Conservation (phyloP, 345 rosid species). For the thale cress (Arabidopsis thaliana) region TAIR10.1 NC_003070.9:5417501-5418000, state of each 20-base stretch:
- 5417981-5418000: conserved; percentile 91
- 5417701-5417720: conserved; percentile 95
- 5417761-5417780: conserved; percentile 94
- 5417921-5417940: conserved; percentile 93
- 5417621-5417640: conserved; percentile 86
- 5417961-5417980: conserved; percentile 89
- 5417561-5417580: conserved; percentile 77
- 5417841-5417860: conserved; percentile 13
- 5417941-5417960: conserved; percentile 68
- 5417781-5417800: conserved; percentile 86
- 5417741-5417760: conserved; percentile 85
- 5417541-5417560: conserved; percentile 89
- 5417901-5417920: conserved; percentile 87
- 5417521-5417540: conserved; percentile 84
- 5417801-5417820: conserved; percentile 54
- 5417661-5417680: conserved; percentile 88
- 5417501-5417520: conserved; percentile 86
- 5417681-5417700: conserved; percentile 92
- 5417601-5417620: conserved; percentile 90
- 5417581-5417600: conserved; percentile 81
- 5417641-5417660: conserved; percentile 92
- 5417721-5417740: conserved; percentile 90
- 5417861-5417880: conserved; percentile 10
- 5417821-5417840: conserved; percentile 13
- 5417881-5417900: conserved; percentile 88